Percentiles rank a stretch among this genome's conserved stretches.
Conservation (phyloP, 768 basidiomycete species). For the Calvatia gigantea region DNA sequence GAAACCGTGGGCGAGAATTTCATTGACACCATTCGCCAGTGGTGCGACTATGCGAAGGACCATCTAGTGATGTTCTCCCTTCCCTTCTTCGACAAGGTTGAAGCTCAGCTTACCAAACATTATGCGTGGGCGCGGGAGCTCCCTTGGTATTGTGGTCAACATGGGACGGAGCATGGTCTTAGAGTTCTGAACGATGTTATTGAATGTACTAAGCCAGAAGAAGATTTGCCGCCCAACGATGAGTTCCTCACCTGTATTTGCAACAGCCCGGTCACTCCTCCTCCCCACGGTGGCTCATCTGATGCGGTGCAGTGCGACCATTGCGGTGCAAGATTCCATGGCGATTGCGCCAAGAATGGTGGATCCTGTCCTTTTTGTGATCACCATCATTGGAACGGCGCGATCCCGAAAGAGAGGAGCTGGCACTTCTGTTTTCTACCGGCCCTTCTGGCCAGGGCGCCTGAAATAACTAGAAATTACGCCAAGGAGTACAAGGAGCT, state of each 20-base stretch:
- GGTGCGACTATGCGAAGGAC: conserved; percentile 68
- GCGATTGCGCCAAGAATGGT: conserved; percentile 81
- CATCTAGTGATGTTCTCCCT: conserved; percentile 72
- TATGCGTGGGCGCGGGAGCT: conserved; percentile 69
- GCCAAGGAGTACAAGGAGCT: conserved; percentile 79
- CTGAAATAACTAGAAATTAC: conserved; percentile 74
- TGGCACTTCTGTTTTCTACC: conserved; percentile 85
- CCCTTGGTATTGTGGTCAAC: conserved; percentile 77
- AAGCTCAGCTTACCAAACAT: conserved; percentile 63
- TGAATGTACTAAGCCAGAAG: conserved; percentile 69
- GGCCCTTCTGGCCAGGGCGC: conserved; percentile 65
- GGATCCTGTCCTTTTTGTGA: conserved; percentile 92
- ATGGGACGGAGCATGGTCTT: conserved; percentile 60
- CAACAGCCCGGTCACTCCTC: conserved; percentile 69
- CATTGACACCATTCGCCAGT: conserved; percentile 69
- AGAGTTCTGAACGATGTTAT: conserved; percentile 71
- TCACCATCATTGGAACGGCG: conserved; percentile 88
- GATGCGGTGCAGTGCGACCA: conserved; percentile 91
- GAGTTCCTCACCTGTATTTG: conserved; percentile 89
- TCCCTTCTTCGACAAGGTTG: conserved; percentile 69
- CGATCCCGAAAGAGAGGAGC: conserved; percentile 75
- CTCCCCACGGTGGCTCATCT: conserved; percentile 67
- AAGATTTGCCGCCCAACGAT: conserved; percentile 74
- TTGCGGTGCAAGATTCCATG: conserved; percentile 84
- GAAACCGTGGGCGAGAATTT: conserved; percentile 56